Percentiles rank a stretch among this genome's conserved stretches.
phyloP scores from a whole-genome alignment of 805 yeast species.

The Kazachstania africana region DNA sequence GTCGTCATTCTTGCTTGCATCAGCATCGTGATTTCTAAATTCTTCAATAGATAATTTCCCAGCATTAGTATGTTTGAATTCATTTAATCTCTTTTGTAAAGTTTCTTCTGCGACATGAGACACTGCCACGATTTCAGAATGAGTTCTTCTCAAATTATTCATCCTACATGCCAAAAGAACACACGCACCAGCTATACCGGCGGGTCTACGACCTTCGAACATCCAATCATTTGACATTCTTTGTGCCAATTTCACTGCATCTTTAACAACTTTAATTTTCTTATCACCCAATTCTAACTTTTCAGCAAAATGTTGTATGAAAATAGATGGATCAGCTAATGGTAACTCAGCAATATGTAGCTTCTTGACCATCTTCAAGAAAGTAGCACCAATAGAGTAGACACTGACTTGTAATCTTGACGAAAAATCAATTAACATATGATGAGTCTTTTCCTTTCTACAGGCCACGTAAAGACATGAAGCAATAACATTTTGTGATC shows the following conservation, averaged over 20 bases:
- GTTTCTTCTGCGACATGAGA: conserved; percentile 95
- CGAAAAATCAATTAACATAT: conserved; percentile 92
- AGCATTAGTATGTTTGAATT: conserved; percentile 68
- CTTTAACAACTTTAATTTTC: conserved; percentile 65
- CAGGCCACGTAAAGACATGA: conserved; percentile 94
- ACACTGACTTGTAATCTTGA: conserved; percentile 84
- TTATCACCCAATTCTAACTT: conserved; percentile 69
- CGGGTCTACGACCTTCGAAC: conserved; percentile 93
- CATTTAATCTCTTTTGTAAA: conserved; percentile 78
- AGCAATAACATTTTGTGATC: conserved; percentile 90
- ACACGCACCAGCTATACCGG: conserved; percentile 98
- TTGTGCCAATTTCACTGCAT: conserved; percentile 77
- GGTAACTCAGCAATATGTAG: conserved; percentile 71
- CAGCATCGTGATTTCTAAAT: conserved; percentile 37
- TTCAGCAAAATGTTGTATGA: conserved; percentile 88
- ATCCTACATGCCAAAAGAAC: conserved; percentile 86
- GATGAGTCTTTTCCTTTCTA: conserved; percentile 80
- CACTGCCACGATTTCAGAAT: conserved; percentile 86
- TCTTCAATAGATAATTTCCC: conserved; percentile 61
- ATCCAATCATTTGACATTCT: conserved; percentile 95
- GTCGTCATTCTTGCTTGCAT: conserved; percentile 1
- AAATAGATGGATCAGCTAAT: conserved; percentile 85
- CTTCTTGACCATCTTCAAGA: conserved; percentile 80
- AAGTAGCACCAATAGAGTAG: conserved; percentile 91
- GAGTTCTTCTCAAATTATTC: conserved; percentile 89